These are phyloP conservation scores for Trapa bicornis DNA, from an alignment of 345 rosid species.

Conservation along the genomic window DNA sequence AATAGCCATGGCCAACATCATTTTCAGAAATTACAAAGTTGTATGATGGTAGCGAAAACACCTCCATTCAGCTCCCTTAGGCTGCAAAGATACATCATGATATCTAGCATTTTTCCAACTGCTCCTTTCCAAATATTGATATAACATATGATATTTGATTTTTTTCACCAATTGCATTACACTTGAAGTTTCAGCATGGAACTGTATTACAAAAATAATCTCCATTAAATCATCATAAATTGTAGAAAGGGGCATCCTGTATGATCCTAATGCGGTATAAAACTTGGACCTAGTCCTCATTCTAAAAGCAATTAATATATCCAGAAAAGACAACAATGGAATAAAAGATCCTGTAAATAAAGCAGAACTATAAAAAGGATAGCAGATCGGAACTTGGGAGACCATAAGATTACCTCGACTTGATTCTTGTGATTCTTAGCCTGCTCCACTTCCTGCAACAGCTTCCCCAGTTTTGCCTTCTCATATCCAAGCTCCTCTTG, in stretches of 20 bases:
- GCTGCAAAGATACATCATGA: not conserved
- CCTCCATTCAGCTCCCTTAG: too few relatives aligned
- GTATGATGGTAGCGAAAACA: too few relatives aligned
- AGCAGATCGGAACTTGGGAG: not conserved
- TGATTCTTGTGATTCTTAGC: conserved; percentile 37
- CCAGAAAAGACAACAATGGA: not conserved
- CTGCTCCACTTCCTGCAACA: conserved; percentile 39
- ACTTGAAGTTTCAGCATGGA: not conserved
- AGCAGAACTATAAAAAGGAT: not conserved
- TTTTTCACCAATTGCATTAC: not conserved
- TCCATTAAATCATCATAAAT: too few relatives aligned
- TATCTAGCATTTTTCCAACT: not conserved
- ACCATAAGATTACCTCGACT: conserved; percentile 34
- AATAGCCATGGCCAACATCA: not conserved
- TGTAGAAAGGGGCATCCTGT: not conserved
- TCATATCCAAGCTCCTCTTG: conserved; percentile 65
- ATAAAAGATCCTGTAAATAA: conserved; percentile 4
- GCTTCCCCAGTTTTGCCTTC: conserved; percentile 37
- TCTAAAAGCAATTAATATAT: not conserved
- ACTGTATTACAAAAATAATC: not conserved
- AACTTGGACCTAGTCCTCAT: not conserved
- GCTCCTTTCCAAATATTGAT: not conserved
- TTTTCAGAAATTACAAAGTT: not conserved
- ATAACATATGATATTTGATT: not conserved
- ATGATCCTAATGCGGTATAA: not conserved